Evolutionary conservation across 495 filamentous ascomycete species (phyloP).

Genomic region (Glarea lozoyensis): DNA sequence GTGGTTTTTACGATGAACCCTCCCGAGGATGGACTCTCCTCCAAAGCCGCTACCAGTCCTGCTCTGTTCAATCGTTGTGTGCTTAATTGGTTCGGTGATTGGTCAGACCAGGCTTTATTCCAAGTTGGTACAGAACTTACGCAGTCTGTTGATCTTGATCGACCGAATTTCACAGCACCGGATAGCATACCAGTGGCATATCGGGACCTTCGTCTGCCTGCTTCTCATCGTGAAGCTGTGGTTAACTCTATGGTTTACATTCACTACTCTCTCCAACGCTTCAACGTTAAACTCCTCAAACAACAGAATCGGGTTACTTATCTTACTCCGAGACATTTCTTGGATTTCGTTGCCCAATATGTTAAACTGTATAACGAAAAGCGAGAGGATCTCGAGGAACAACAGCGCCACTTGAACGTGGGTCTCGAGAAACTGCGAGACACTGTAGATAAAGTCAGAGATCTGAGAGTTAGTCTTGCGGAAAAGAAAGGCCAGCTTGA

Average conservation of each 20-base stretch:
- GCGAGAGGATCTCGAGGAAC: constrained; percentile 94
- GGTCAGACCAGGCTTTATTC: constrained; percentile 98
- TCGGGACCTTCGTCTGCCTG: constrained; percentile 71
- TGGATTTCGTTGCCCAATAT: constrained; percentile 97
- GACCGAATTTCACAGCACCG: constrained; percentile 73
- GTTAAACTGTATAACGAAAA: constrained; percentile 98
- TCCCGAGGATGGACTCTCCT: constrained; percentile 88
- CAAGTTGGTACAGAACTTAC: constrained; percentile 95
- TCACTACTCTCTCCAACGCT: constrained; percentile 82
- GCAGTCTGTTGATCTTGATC: constrained; percentile 88
- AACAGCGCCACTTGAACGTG: constrained; percentile 95
- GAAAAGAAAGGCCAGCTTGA: constrained; percentile 91
- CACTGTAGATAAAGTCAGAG: constrained; percentile 94
- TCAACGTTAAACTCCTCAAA: constrained; percentile 82
- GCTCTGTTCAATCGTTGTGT: constrained; percentile 98
- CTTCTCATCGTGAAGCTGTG: constrained; percentile 81
- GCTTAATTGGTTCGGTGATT: constrained; percentile 99
- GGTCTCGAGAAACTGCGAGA: constrained; percentile 96
- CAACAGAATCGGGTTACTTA: constrained; percentile 87
- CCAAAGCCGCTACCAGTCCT: constrained; percentile 93
- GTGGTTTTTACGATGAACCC: constrained; percentile 99
- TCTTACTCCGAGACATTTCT: constrained; percentile 91
- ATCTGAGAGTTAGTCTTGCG: constrained; percentile 80
- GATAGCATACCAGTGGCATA: constrained; percentile 90
- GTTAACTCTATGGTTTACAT: constrained; percentile 98